Percentiles rank a stretch among this genome's conserved stretches.
phyloP scores from a whole-genome alignment of 257 asterid genomes.

The Nicotiana benthamiana region DNA sequence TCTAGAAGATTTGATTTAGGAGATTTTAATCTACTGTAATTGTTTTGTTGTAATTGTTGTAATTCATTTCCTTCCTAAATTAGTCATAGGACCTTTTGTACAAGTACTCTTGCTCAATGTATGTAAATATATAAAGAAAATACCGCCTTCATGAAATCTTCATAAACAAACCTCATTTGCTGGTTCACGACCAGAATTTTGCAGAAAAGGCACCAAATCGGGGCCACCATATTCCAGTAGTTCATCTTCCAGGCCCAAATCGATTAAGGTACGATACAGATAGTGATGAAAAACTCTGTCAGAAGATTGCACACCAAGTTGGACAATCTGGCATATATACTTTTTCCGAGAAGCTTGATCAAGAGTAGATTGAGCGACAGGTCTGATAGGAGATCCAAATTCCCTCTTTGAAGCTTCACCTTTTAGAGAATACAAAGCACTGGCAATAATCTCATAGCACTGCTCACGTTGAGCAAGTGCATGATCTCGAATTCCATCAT shows the following conservation, averaged over 20 bases:
- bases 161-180: slow-evolving; percentile 48
- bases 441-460: slow-evolving; percentile 75
- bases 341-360: slow-evolving; percentile 74
- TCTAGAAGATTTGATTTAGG: too few species aligned
- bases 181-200: slow-evolving; percentile 76
- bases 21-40: too few species aligned
- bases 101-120: too few species aligned
- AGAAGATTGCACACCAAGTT: slow-evolving; percentile 90
- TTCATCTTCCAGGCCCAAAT: slow-evolving; percentile 85
- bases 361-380: slow-evolving; percentile 58
- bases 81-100: too few species aligned
- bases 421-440: slow-evolving; percentile 68
- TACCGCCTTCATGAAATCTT: too few species aligned
- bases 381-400: slow-evolving; percentile 84
- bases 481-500: slow-evolving; percentile 59
- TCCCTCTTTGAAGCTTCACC: slow-evolving; percentile 56
- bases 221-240: slow-evolving; percentile 90
- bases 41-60: too few species aligned
- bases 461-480: slow-evolving; percentile 80
- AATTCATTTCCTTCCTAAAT: too few species aligned
- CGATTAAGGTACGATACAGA: slow-evolving; percentile 70
- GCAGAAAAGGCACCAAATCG: slow-evolving; percentile 90
- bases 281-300: slow-evolving; percentile 82
- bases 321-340: slow-evolving; percentile 80
- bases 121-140: too few species aligned